Percentiles rank a stretch among this genome's conserved stretches.
Evolutionary conservation across 208 protist species (phyloP).

Genomic region (Trichomonas tenax): DNA sequence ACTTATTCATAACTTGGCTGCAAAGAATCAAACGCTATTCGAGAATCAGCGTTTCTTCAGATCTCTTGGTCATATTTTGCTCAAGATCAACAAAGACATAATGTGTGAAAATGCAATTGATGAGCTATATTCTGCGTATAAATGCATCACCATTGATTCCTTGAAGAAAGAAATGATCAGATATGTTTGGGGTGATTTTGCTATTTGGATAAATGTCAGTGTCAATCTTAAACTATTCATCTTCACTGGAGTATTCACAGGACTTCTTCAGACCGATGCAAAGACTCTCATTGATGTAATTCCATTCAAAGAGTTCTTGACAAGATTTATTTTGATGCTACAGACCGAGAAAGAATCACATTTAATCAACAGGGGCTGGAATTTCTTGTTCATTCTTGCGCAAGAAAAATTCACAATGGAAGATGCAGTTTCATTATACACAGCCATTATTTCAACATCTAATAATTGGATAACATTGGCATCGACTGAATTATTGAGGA

Average conservation of each 20-base stretch:
- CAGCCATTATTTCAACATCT: neutral
- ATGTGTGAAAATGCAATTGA: neutral
- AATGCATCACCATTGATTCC: neutral
- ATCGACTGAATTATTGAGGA: neutral
- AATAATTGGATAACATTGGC: neutral
- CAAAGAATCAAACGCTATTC: neutral
- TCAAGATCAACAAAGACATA: neutral
- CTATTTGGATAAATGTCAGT: neutral
- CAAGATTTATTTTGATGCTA: neutral
- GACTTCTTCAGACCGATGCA: neutral
- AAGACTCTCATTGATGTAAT: neutral
- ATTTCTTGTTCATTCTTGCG: neutral
- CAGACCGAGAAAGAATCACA: neutral
- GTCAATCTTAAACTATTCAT: neutral
- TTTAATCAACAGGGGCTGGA: neutral
- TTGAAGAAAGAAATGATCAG: neutral
- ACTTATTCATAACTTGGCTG: neutral
- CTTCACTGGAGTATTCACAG: neutral
- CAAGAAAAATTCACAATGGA: neutral
- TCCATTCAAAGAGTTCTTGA: neutral
- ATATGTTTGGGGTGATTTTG: neutral
- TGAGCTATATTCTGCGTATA: neutral
- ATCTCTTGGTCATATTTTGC: neutral
- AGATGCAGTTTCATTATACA: neutral
- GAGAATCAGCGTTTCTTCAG: neutral